These are phyloP conservation scores for Alternaria ventricosa DNA, from an alignment of 2,329 filamentous ascomycete genomes.

Conservation along the genomic window DNA sequence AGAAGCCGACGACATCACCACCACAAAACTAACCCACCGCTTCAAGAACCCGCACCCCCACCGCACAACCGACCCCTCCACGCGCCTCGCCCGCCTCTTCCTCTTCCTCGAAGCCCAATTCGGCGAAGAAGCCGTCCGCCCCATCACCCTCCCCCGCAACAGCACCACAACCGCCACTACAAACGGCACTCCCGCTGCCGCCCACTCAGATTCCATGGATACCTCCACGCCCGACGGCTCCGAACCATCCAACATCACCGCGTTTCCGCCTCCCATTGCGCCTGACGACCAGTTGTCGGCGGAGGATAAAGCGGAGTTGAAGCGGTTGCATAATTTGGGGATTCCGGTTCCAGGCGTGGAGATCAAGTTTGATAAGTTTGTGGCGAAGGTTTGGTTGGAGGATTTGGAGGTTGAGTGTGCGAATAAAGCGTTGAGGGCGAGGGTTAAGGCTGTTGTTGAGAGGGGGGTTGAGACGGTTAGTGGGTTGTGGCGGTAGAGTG, in stretches of 20 bases:
- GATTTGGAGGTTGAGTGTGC: conserved; percentile 86
- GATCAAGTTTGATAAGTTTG: conserved; percentile 85
- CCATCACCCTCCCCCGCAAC: conserved; percentile 72
- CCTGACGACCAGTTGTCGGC: conserved; percentile 8
- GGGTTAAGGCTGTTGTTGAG: conserved; percentile 88
- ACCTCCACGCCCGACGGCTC: neutral
- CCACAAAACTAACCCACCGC: conserved; percentile 25
- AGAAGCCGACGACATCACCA: conserved; percentile 11
- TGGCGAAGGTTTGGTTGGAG: conserved; percentile 91
- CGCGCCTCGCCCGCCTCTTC: conserved; percentile 83
- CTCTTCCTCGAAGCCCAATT: conserved; percentile 99
- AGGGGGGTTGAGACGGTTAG: conserved; percentile 81
- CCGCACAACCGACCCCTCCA: conserved; percentile 71
- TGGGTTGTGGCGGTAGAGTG: conserved; percentile 36
- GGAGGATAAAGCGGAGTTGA: conserved; percentile 64
- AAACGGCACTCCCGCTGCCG: conserved; percentile 5
- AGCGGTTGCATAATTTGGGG: conserved; percentile 79
- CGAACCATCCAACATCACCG: conserved; percentile 16
- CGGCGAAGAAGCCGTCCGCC: conserved; percentile 79
- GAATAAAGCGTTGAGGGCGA: conserved; percentile 78
- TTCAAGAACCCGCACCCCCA: conserved; percentile 69
- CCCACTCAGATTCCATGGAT: neutral
- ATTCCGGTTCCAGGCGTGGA: conserved; percentile 90
- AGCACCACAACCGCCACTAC: conserved; percentile 42
- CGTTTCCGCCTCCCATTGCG: neutral